These are phyloP conservation scores for Aureoboletus auriporus DNA, from an alignment of 768 basidiomycete genomes.

Conservation along the genomic window DNA sequence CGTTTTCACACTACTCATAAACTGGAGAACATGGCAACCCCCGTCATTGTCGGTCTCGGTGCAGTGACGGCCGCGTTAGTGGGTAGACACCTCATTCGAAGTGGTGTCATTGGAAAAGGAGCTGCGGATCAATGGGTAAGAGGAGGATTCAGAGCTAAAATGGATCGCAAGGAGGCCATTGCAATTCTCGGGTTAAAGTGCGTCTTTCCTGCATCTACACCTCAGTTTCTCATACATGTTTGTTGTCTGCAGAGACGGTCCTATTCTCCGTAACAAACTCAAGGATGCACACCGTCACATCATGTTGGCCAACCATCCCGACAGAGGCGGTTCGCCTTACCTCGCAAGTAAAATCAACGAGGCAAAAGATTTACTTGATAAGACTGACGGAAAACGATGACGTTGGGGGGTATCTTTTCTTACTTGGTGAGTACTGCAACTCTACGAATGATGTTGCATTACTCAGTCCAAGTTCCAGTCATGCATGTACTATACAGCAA, in stretches of 20 bases:
- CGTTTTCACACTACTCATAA: neutral
- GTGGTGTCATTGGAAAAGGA: constrained; percentile 54
- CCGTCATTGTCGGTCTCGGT: constrained; percentile 70
- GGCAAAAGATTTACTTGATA: constrained; percentile 89
- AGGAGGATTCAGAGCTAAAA: constrained; percentile 93
- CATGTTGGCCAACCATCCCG: constrained; percentile 98
- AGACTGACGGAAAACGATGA: constrained; percentile 53
- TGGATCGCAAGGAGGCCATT: constrained; percentile 94
- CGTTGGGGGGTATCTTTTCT: neutral
- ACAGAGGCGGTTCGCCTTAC: constrained; percentile 97
- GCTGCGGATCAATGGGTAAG: constrained; percentile 81
- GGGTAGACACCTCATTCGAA: constrained; percentile 67
- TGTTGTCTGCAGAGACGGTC: constrained; percentile 61
- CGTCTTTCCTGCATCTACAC: constrained; percentile 29
- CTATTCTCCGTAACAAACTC: constrained; percentile 66
- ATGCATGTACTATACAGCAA: constrained; percentile 22
- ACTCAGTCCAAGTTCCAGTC: constrained; percentile 8
- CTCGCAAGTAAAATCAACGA: constrained; percentile 99
- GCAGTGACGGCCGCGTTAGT: constrained; percentile 74
- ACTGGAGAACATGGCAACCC: constrained; percentile 82
- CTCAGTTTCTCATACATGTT: neutral
- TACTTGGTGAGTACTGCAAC: constrained; percentile 5
- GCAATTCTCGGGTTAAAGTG: constrained; percentile 90
- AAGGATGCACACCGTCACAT: constrained; percentile 96
- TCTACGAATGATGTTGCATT: neutral